Evolutionary conservation across 192 early-diverging fungal species (phyloP), one percentile per base, ranked within the genome.

Genomic region (Coemansia umbellata): DNA sequence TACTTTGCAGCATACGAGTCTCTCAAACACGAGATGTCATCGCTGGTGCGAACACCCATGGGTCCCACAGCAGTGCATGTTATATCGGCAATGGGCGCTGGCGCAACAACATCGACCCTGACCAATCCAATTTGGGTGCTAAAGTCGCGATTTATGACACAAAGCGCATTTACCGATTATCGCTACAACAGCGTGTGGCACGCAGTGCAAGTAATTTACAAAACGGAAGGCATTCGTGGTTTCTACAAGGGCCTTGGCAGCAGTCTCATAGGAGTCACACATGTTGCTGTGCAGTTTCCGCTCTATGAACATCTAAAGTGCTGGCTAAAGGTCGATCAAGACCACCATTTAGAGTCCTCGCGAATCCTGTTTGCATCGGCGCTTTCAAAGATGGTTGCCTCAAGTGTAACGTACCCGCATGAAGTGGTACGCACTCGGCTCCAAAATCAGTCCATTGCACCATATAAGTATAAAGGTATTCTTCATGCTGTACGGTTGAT

Each of bases 41-140:
- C 10, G 35, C 55, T 22, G 18, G 13, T 23, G 8, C 42, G 35
- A 23, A 22, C 50, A 13, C 33, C 36, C 17, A 10, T 55, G 30
- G 45, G 58, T 31, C 37, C 81, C 40, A 67, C 83, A 55, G 50
- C 81, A 39, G 82, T 89, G 43, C 87, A 90, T 60, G 85, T 94
- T n/a, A 45, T 87, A 22, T 82, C 92, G n/a, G 91, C 94, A 23
- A 85, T 92, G 78, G 81, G 83, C 26, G 90, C 94, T 17, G 91
- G 91, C 30, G 82, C 86, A 8, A 79, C 85, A 8, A 86, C 83
- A 14, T 88, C 92, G 31, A 71, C 82, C 2, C 58, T 87, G 23
- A 94, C 91, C 9, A 94, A 93, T 56, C 94, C 94, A 14, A 68
- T 94, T 14, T 97, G 92, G 92, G 91, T 97, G 21, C 85, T 94